phyloP scores from a whole-genome alignment of 495 filamentous ascomycete species.

The Talaromyces adpressus region DNA sequence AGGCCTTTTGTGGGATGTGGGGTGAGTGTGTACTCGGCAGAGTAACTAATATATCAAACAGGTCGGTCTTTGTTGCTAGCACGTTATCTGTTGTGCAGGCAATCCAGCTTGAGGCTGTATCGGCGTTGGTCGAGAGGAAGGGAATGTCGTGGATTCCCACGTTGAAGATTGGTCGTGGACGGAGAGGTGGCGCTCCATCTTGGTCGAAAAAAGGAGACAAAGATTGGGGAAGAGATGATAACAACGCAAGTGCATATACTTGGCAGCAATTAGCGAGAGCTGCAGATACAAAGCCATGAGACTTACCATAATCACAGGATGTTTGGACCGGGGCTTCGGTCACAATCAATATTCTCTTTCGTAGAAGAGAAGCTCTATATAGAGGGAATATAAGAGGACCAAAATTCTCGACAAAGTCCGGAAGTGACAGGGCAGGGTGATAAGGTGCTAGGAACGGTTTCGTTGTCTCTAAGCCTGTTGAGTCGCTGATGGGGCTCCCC shows the following conservation, averaged over 20 bases:
- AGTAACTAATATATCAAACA: slow-evolving; percentile 84
- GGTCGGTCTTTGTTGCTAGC: slow-evolving; percentile 69
- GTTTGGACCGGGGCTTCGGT: slow-evolving; percentile 75
- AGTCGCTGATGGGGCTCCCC: slow-evolving; percentile 36
- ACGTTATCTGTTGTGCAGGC: slow-evolving; percentile 94
- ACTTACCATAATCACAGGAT: slow-evolving; percentile 80
- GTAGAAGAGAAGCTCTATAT: slow-evolving; percentile 77
- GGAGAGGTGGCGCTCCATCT: slow-evolving; percentile 40
- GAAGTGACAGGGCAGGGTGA: slow-evolving; percentile 81
- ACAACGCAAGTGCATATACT: slow-evolving; percentile 92
- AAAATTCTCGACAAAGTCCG: slow-evolving; percentile 69
- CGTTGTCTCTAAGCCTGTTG: slow-evolving; percentile 50
- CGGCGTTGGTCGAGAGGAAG: slow-evolving; percentile 46
- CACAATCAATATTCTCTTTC: slow-evolving; percentile 82
- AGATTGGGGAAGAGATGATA: slow-evolving; percentile 68
- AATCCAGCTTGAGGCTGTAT: slow-evolving; percentile 59
- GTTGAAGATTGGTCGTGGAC: slow-evolving; percentile 80
- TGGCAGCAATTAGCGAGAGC: slow-evolving; percentile 9
- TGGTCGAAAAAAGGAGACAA: slow-evolving; percentile 52
- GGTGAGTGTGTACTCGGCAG: slow-evolving; percentile 61
- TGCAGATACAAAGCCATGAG: not conserved
- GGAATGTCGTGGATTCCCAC: slow-evolving; percentile 91
- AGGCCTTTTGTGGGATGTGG: slow-evolving; percentile 50
- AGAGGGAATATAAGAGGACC: slow-evolving; percentile 88
- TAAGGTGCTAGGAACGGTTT: slow-evolving; percentile 67